phyloP scores from a whole-genome alignment of 345 rosid species.

The Moricandia moricandioides region DNA sequence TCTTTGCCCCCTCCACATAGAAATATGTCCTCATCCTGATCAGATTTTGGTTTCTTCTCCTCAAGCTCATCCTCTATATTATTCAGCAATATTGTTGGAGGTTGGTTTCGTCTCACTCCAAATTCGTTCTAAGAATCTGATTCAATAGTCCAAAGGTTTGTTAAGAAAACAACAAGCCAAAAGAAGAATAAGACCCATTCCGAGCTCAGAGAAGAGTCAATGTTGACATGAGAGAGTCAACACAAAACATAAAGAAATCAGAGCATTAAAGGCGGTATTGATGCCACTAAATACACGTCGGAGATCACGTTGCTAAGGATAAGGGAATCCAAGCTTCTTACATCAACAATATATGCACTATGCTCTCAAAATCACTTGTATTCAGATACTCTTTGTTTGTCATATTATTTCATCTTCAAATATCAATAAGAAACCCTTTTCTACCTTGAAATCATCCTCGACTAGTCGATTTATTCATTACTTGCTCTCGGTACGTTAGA shows the following conservation, averaged over 20 bases:
- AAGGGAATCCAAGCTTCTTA: too few species aligned
- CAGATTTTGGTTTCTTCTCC: neutral
- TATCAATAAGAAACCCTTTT: neutral
- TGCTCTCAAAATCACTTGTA: neutral
- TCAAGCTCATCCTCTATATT: neutral
- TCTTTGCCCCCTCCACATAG: neutral
- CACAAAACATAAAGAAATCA: neutral
- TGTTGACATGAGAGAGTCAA: too few species aligned
- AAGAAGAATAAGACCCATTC: neutral
- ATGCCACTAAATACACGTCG: too few species aligned
- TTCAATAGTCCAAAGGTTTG: neutral
- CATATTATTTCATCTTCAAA: neutral
- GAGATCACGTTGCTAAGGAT: too few species aligned
- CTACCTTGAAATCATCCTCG: neutral
- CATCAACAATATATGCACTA: neutral
- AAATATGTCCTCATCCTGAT: neutral
- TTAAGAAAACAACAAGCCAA: neutral
- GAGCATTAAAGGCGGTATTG: too few species aligned
- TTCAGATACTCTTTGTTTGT: neutral
- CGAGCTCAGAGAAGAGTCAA: neutral
- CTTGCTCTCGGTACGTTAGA: too few species aligned
- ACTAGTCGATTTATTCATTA: neutral
- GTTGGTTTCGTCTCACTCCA: neutral
- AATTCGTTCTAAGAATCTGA: neutral
- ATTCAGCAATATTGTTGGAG: neutral